phyloP scores from a whole-genome alignment of 768 basidiomycete species.

The Leccinum obscurum region DNA sequence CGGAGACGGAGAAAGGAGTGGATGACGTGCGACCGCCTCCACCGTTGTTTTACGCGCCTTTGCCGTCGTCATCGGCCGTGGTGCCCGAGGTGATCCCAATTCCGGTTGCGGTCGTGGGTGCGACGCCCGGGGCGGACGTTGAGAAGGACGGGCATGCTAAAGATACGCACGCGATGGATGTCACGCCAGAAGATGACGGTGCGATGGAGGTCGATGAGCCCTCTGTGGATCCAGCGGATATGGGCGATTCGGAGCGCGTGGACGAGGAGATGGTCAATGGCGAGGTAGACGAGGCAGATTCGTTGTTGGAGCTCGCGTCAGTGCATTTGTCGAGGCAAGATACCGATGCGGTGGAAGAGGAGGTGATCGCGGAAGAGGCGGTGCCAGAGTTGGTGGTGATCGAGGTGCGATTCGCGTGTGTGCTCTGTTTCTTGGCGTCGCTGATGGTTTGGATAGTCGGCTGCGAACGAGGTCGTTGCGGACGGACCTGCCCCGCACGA shows the following conservation, averaged over 20 bases:
- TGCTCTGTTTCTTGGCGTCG: not conserved
- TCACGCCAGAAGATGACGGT: not conserved
- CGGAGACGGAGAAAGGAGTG: not conserved
- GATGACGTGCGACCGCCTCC: not conserved
- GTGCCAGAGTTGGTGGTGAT: not conserved
- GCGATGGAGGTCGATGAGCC: not conserved
- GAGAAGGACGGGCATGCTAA: not conserved
- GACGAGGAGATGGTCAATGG: not conserved
- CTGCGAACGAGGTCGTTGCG: not conserved
- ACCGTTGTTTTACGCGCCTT: not conserved
- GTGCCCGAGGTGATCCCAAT: not conserved
- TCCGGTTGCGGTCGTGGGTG: not conserved
- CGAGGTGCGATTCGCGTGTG: conserved; percentile 12
- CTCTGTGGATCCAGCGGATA: not conserved
- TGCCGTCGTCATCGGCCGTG: not conserved
- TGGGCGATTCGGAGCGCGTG: not conserved
- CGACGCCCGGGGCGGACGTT: not conserved
- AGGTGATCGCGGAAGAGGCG: not conserved
- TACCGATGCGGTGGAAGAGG: conserved; percentile 1
- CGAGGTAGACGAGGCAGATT: conserved; percentile 18
- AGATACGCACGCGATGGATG: not conserved
- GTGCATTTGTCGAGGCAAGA: conserved; percentile 20
- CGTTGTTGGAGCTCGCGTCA: conserved; percentile 25
- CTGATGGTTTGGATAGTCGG: conserved; percentile 10
- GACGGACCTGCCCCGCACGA: not conserved